Evolutionary conservation across 2,329 filamentous ascomycete species (phyloP), one percentile per base, ranked within the genome.

Genomic region (Graphium sp.): DNA sequence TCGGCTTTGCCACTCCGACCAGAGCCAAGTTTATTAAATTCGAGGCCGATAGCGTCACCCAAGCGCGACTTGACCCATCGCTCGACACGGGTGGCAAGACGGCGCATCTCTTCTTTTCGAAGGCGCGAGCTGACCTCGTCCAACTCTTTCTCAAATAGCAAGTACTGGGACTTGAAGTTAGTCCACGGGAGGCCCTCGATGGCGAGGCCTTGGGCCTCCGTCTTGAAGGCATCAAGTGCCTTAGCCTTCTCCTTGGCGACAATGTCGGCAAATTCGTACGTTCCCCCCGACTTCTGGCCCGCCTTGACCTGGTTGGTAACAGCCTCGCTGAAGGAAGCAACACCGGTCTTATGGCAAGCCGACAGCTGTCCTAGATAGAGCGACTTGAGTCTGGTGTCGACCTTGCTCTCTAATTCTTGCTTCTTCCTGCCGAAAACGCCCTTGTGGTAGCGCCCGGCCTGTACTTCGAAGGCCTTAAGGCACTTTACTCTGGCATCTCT

Each of bases 391-490:
- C 89, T 70, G n/a, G 70, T 63, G 46, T 95, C 89, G 22, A 94
- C 67, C 53, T 93, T 94, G 42, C 59, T 60, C 47, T 89, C 81
- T 6, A 98, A 65, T 46, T 98, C 89, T 2, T 70, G 63, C 37
- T 73, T 72, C 56, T 98, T 98, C 33, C 81, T 70, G 38, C 72
- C 64, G 50, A 89, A 98, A 11, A 98, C 89, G 12, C 78, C 84
- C 56, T 95, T 95, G 61, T 95, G 89, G 48, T 98, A 98, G 37
- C 89, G 68, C 47, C 85, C 85, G 2, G 89, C 89, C 47, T 92
- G 83, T 1, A 67, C 69, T 47, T 93, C 83, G 42, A 98, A 98
- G n/a, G 72, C 72, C 42, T 76, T 77, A 34, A 94, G 58, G 18
- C 78, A 74, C 41, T 76, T 76, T 24, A 62, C 56, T 22, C 91